Evolutionary conservation across 169 alveolate species (phyloP).

Genomic region (Plasmodium chabaudi): DNA sequence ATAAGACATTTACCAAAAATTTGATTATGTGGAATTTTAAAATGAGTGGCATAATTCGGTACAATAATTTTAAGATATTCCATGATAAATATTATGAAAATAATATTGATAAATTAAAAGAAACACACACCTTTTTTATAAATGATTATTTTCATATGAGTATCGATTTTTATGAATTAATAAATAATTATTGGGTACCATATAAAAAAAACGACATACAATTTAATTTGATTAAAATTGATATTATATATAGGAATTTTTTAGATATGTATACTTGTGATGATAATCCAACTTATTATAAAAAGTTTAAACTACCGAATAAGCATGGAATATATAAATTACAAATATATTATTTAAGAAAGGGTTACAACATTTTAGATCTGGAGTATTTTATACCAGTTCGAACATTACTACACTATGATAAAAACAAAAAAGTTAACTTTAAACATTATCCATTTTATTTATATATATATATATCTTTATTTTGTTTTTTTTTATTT

Average conservation of each 20-base stretch:
- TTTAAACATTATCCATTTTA: constrained; percentile 51
- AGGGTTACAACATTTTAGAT: constrained; percentile 69
- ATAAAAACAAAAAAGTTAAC: constrained; percentile 61
- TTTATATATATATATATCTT: constrained; percentile 62
- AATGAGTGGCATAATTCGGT: constrained; percentile 61
- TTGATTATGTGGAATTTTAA: constrained; percentile 67
- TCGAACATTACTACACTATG: constrained; percentile 59
- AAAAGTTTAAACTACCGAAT: constrained; percentile 25
- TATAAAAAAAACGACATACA: constrained; percentile 50
- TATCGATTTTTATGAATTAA: constrained; percentile 65
- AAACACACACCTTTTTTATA: constrained; percentile 10
- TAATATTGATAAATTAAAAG: neutral
- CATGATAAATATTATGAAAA: no score
- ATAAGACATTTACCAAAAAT: constrained; percentile 23
- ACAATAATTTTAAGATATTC: constrained; percentile 63
- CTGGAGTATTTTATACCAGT: constrained; percentile 54
- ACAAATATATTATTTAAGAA: constrained; percentile 54
- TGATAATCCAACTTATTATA: constrained; percentile 52
- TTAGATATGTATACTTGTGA: constrained; percentile 7
- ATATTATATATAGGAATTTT: constrained; percentile 31
- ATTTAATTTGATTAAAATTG: constrained; percentile 30
- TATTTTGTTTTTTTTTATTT: constrained; percentile 45
- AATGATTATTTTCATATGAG: constrained; percentile 37
- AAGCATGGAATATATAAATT: constrained; percentile 73
- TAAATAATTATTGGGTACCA: constrained; percentile 56